Evolutionary conservation across 306 rosid genomes (phyloP).

Genomic region (Acacia crassicarpa): DNA sequence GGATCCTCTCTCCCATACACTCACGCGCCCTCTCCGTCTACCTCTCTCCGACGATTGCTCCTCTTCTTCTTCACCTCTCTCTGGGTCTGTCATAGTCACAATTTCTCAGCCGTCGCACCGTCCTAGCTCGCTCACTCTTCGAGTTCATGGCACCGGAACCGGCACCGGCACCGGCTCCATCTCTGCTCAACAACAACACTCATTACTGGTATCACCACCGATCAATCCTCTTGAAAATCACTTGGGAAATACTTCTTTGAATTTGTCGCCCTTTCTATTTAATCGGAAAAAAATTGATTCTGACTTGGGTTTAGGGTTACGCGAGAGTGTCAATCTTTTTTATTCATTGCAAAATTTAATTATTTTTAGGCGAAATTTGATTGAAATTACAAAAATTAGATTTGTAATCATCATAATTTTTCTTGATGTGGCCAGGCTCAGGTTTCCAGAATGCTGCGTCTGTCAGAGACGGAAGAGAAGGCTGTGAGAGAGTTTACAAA

Average conservation of each 20-base stretch:
- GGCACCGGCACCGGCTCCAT: background rate
- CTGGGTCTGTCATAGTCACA: conserved; percentile 30
- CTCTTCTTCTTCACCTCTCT: background rate
- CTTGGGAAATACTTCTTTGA: background rate
- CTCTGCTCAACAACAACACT: conserved; percentile 24
- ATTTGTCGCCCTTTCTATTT: background rate
- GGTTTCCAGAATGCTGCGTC: conserved; percentile 54
- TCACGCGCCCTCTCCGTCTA: conserved; percentile 45
- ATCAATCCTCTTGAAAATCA: background rate
- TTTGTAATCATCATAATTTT: background rate
- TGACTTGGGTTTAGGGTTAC: background rate
- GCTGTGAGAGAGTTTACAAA: conserved; percentile 35
- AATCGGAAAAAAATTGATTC: background rate
- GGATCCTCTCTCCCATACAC: conserved; percentile 53
- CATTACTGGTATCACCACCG: background rate
- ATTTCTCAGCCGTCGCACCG: conserved; percentile 27
- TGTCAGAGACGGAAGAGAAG: conserved; percentile 31
- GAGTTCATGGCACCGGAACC: background rate
- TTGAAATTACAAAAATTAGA: background rate
- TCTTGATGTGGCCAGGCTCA: background rate
- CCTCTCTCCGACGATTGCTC: background rate
- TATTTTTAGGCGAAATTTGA: background rate
- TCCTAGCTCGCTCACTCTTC: background rate
- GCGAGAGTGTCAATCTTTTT: background rate
- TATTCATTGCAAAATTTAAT: no score